These are phyloP conservation scores for Calonectria hawksworthii DNA, from an alignment of 2,329 filamentous ascomycete species.

Conservation along the genomic window DNA sequence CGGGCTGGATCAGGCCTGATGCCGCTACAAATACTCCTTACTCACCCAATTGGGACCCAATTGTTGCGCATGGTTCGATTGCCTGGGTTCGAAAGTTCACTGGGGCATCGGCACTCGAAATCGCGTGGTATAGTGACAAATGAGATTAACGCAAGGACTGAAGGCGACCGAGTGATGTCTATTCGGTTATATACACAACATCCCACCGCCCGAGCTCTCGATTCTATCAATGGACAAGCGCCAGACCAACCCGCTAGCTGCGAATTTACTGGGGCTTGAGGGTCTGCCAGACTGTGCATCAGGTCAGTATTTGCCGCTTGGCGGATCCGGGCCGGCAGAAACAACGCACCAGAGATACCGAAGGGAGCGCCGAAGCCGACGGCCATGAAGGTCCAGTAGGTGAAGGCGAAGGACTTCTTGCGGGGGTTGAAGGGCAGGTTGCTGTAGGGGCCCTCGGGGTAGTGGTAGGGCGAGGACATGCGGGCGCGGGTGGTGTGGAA, in stretches of 20 bases:
- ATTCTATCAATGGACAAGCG: conserved; percentile 34
- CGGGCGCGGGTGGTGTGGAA: conserved; percentile 93
- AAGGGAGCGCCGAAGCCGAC: conserved; percentile 73
- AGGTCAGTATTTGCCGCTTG: conserved; percentile 38
- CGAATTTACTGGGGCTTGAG: conserved; percentile 55
- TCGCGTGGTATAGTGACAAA: conserved; percentile 36
- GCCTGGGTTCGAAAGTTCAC: background rate
- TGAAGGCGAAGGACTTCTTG: conserved; percentile 85
- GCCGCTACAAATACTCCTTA: background rate
- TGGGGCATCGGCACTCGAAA: background rate
- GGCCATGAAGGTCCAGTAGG: conserved; percentile 82
- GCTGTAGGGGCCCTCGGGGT: conserved; percentile 93
- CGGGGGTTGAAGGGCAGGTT: conserved; percentile 98
- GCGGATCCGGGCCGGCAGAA: conserved; percentile 28
- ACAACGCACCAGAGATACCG: conserved; percentile 71
- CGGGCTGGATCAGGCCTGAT: conserved; percentile 23
- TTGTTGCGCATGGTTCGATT: background rate
- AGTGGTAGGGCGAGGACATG: conserved; percentile 94
- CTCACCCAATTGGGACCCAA: background rate
- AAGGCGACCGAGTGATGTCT: conserved; percentile 49
- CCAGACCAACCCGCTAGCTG: conserved; percentile 26
- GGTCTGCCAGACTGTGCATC: conserved; percentile 62
- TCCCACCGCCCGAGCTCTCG: conserved; percentile 41
- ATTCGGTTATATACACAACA: conserved; percentile 51
- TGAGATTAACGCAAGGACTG: conserved; percentile 44